Conservation (phyloP, 108 stramenopile species). For the Fistulifera pelliculosa region DNA sequence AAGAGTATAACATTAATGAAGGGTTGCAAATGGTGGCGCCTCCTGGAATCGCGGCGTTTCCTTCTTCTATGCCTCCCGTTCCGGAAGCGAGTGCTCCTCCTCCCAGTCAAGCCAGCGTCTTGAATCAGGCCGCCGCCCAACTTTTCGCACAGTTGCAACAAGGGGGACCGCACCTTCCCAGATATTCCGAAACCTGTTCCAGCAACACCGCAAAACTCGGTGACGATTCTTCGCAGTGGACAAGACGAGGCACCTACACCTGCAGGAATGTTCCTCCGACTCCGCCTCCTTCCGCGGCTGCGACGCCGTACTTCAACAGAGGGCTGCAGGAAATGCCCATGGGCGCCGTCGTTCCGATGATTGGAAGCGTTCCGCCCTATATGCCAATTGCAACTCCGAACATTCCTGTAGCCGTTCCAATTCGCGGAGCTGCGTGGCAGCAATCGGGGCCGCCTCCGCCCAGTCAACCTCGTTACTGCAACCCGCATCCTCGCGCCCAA, state of each 20-base stretch:
- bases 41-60: conserved; percentile 16
- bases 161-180: no score
- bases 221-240: background rate
- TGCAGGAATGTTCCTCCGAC: conserved; percentile 2
- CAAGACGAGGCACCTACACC: background rate
- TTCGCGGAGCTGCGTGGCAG: conserved; percentile 33
- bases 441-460: conserved; percentile 15
- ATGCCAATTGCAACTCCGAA: conserved; percentile 15
- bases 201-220: conserved; percentile 27
- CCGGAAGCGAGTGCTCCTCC: background rate
- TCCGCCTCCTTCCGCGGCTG: background rate
- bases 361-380: conserved; percentile 5
- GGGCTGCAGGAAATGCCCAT: conserved; percentile 10
- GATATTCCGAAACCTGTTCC: conserved; percentile 13
- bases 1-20: conserved; percentile 42
- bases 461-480: conserved; percentile 25
- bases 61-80: background rate
- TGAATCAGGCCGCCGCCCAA: no score
- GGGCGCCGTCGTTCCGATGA: conserved; percentile 1
- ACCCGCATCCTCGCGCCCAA: conserved; percentile 52
- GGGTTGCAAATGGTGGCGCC: conserved; percentile 15
- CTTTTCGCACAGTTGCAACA: no score
- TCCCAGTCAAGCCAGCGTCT: background rate
- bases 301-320: background rate
- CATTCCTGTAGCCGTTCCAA: conserved; percentile 14